Percentiles rank a stretch among this genome's conserved stretches.
These are phyloP conservation scores for Amorphotheca resinae DNA, from an alignment of 495 filamentous ascomycete species.

Conservation along the genomic window DNA sequence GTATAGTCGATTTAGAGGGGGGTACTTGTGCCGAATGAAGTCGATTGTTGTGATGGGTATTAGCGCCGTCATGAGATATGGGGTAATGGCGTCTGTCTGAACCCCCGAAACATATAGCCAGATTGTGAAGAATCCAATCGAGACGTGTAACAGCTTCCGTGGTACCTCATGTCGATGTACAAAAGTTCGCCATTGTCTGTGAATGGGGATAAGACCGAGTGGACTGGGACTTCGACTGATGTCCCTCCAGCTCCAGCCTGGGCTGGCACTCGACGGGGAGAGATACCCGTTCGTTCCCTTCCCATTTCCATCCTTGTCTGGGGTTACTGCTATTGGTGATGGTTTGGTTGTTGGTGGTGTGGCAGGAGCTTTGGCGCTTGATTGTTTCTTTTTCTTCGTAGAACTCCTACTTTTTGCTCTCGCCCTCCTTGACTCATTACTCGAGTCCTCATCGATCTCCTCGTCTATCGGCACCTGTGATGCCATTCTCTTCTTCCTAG, in stretches of 20 bases:
- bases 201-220: slow-evolving; percentile 89
- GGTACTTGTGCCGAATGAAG: slow-evolving; percentile 65
- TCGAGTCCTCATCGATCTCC: slow-evolving; percentile 30
- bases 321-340: slow-evolving; percentile 20
- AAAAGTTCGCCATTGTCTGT: slow-evolving; percentile 58
- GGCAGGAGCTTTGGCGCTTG: slow-evolving; percentile 20
- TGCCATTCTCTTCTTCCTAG: slow-evolving; percentile 37
- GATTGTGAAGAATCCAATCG: slow-evolving; percentile 86
- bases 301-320: slow-evolving; percentile 31
- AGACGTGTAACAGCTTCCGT: slow-evolving; percentile 71
- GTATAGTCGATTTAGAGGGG: slow-evolving; percentile 75
- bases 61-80: slow-evolving; percentile 66
- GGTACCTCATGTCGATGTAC: slow-evolving; percentile 71
- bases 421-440: slow-evolving; percentile 19
- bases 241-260: slow-evolving; percentile 58
- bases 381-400: slow-evolving; percentile 35
- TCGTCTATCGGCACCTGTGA: slow-evolving; percentile 26
- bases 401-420: slow-evolving; percentile 40
- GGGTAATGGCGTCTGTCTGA: slow-evolving; percentile 63
- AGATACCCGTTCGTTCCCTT: slow-evolving; percentile 53
- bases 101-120: slow-evolving; percentile 67
- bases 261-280: slow-evolving; percentile 43
- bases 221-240: slow-evolving; percentile 82
- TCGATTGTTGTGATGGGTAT: slow-evolving; percentile 84
- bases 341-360: slow-evolving; percentile 9